These are phyloP conservation scores for Stygiomarasmius scandens DNA, from an alignment of 1,284 basidiomycete species.

Conservation along the genomic window DNA sequence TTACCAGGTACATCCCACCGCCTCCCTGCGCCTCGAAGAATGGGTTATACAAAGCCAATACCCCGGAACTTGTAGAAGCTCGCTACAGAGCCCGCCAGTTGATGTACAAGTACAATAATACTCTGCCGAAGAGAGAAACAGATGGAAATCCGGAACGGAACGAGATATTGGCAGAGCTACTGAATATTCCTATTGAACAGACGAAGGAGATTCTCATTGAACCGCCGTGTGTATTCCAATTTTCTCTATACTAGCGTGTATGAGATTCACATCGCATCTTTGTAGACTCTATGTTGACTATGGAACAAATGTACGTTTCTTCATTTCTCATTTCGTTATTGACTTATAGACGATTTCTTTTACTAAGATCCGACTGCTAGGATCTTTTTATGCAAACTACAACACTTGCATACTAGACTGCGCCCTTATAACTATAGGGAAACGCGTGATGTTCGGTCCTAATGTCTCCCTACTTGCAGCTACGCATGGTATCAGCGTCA, in stretches of 20 bases:
- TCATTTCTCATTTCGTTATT: background rate
- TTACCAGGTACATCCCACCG: background rate
- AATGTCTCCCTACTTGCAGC: conserved; percentile 20
- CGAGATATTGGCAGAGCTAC: background rate
- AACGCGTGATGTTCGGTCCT: conserved; percentile 20
- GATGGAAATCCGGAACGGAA: background rate
- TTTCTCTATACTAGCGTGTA: no score
- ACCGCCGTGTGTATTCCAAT: background rate
- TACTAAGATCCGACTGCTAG: background rate
- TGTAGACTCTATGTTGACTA: background rate
- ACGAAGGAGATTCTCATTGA: background rate
- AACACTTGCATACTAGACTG: conserved; percentile 17
- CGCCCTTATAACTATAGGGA: conserved; percentile 20
- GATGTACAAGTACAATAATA: background rate
- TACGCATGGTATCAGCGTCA: conserved; percentile 14
- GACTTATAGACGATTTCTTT: background rate
- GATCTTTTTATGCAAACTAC: conserved; percentile 3
- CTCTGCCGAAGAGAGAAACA: background rate
- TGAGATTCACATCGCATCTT: no score
- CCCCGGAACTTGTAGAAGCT: background rate
- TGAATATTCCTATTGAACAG: background rate
- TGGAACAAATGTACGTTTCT: background rate
- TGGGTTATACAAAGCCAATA: background rate
- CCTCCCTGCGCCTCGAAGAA: background rate
- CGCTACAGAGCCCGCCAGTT: background rate